Conservation (phyloP, 306 rosid genomes). For the Gillenia trifoliata region DNA sequence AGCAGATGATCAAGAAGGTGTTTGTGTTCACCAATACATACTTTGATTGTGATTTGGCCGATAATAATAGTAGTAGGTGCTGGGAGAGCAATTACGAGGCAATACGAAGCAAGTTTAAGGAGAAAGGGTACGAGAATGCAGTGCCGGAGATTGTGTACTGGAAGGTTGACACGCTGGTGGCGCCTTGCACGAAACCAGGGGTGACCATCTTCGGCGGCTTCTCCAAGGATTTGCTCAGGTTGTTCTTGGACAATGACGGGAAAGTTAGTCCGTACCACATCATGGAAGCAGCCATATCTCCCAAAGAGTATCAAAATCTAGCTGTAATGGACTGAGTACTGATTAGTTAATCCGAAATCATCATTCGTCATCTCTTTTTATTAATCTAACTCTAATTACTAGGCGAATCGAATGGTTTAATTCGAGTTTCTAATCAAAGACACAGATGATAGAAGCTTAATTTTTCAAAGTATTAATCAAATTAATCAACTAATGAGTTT, state of each 20-base stretch:
- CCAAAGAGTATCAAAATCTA: slow-evolving; percentile 35
- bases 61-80: slow-evolving; percentile 42
- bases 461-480: too few relatives aligned
- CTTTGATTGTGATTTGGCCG: background rate
- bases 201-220: slow-evolving; percentile 59
- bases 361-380: too few relatives aligned
- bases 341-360: too few relatives aligned
- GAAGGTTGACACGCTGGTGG: slow-evolving; percentile 50
- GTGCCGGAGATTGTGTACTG: slow-evolving; percentile 64
- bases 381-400: too few relatives aligned
- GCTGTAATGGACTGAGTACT: slow-evolving; percentile 29
- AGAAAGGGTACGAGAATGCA: background rate
- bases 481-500: too few relatives aligned
- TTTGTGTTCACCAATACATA: slow-evolving; percentile 35
- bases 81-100: slow-evolving; percentile 67
- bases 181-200: slow-evolving; percentile 36
- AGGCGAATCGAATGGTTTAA: background rate
- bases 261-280: slow-evolving; percentile 18
- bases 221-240: slow-evolving; percentile 49
- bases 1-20: slow-evolving; percentile 21
- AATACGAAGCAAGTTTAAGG: background rate
- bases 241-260: slow-evolving; percentile 44
- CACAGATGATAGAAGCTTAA: too few relatives aligned
- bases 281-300: slow-evolving; percentile 44
- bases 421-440: background rate